Evolutionary conservation across 129 eudicot species (phyloP), one percentile per base, ranked within the genome.

Genomic region (Flaveria robusta): DNA sequence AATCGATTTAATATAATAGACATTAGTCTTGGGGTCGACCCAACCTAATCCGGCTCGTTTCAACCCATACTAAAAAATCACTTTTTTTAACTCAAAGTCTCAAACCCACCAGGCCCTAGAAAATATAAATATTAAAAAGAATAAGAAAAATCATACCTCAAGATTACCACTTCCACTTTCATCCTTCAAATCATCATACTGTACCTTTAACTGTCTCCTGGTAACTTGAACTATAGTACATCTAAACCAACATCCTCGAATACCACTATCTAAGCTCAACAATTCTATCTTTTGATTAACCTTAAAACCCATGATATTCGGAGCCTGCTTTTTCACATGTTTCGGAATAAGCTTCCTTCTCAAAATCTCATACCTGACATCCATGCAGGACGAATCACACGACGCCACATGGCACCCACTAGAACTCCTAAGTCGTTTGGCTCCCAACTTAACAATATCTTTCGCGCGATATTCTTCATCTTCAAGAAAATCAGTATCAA

Each of bases 241-340:
- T 72, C 90, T 91, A 84, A 95, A 95, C 99, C 99, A 95, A 74
- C 99, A 95, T 37, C 99, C 99, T 23, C 99, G 87, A 64, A 95
- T 84, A 10, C 99, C 99, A 76, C 99, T 91, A 79, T 95, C 99
- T 84, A 89, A 93, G 74, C 96, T 84, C 76, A 95, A 86, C 79
- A 87, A 46, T 72, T 95, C 99, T 52, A 91, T 81, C 77, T 89
- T 91, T 12, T 91, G 96, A 67, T 85, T 78, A 41, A 76, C 81
- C 71, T 84, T 85, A 56, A 87, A 84, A 37, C n/a, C 46, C 42
- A 82, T 79, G 56, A 31, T 71, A 59, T 80, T 50, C 78, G 68
- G 71, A 63, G 31, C 55, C 19, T 71, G 74, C 43, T 68, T 63
- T 56, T 81, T 86, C 70, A 81, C 81, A 80, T 86, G 77, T 76